phyloP scores from a whole-genome alignment of 805 yeast species.

The Lipomyces kockii region DNA sequence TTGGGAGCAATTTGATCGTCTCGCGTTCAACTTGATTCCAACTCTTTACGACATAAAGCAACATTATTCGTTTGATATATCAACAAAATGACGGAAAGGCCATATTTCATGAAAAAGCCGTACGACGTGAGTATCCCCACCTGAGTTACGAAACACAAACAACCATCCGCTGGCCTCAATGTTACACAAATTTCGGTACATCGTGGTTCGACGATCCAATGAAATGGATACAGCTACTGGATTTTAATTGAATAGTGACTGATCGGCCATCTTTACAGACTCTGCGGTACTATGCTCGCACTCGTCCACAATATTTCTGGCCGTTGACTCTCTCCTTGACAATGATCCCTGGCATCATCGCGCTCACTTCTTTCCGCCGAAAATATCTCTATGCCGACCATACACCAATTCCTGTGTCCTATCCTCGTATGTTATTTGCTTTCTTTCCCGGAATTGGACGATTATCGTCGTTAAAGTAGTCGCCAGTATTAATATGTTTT shows the following conservation, averaged over 20 bases:
- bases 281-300: conserved; percentile 70
- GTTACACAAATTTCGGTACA: too few species aligned
- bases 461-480: conserved; percentile 13
- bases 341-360: conserved; percentile 36
- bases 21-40: background rate
- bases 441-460: background rate
- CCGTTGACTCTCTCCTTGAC: conserved; percentile 61
- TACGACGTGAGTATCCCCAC: background rate
- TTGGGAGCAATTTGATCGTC: background rate
- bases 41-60: background rate
- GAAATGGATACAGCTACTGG: background rate
- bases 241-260: background rate
- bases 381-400: conserved; percentile 63
- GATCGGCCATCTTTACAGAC: conserved; percentile 45
- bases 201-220: background rate
- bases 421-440: conserved; percentile 42
- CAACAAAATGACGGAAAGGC: background rate
- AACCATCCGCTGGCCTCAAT: background rate
- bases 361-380: conserved; percentile 32
- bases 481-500: conserved; percentile 44
- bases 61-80: background rate
- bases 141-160: background rate
- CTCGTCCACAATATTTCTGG: conserved; percentile 70
- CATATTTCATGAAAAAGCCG: background rate
- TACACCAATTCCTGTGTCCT: conserved; percentile 58